These are phyloP conservation scores for Physaria fendleri DNA, from an alignment of 345 rosid genomes.

Conservation along the genomic window DNA sequence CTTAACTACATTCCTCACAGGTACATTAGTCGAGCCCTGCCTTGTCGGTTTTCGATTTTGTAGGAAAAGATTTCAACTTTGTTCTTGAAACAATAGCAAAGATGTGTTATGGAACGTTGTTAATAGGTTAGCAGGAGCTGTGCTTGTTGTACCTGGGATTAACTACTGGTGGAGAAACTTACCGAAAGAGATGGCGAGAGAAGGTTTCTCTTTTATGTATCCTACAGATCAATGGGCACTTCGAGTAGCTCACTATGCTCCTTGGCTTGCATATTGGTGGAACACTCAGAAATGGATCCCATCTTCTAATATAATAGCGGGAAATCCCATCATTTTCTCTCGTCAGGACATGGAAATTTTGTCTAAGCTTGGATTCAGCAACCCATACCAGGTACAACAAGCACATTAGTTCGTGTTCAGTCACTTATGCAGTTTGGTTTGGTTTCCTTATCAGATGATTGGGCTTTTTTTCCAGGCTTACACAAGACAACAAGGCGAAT, in stretches of 20 bases:
- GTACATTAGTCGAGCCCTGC: too few relatives aligned
- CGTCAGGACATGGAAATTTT: constrained; percentile 33
- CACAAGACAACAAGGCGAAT: constrained; percentile 50
- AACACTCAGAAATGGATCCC: constrained; percentile 52
- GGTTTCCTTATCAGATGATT: neutral
- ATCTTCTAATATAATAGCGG: constrained; percentile 24
- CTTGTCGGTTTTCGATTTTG: neutral
- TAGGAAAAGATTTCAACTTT: neutral
- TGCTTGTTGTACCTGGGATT: constrained; percentile 37
- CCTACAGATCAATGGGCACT: constrained; percentile 52
- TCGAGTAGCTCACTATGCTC: constrained; percentile 42
- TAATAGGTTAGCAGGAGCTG: constrained; percentile 50
- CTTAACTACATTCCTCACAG: constrained; percentile 55
- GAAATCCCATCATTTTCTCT: constrained; percentile 27
- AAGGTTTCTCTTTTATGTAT: constrained; percentile 29
- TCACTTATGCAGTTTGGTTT: neutral
- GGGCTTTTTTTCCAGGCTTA: constrained; percentile 30
- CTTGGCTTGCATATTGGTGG: constrained; percentile 58
- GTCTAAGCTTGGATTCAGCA: constrained; percentile 12
- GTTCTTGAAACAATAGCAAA: neutral
- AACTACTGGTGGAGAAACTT: constrained; percentile 62
- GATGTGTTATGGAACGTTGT: neutral
- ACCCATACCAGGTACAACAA: constrained; percentile 19
- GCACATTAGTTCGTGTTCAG: neutral
- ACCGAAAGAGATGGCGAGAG: constrained; percentile 33